Conservation (phyloP, 1,284 basidiomycete species). For the Microbotryum silenes-acaulis region DNA sequence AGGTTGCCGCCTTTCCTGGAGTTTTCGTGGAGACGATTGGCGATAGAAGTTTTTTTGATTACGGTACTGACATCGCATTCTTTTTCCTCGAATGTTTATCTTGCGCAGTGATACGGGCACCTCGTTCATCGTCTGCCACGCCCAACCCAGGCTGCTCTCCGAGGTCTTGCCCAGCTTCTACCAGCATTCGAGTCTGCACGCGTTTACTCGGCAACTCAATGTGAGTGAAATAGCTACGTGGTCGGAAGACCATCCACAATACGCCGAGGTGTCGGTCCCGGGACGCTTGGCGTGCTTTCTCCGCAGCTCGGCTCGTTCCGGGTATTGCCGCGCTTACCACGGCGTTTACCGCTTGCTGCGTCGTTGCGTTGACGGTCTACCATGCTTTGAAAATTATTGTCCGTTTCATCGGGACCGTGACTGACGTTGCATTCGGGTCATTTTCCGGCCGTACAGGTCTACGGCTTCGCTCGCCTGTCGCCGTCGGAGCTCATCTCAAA, state of each 20-base stretch:
- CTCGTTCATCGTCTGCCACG: conserved; percentile 19
- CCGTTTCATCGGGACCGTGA: background rate
- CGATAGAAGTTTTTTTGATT: too few species aligned
- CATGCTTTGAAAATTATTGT: background rate
- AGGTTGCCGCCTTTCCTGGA: too few species aligned
- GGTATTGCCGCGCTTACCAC: too few species aligned
- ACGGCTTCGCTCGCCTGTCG: conserved; percentile 18
- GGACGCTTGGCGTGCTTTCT: too few species aligned
- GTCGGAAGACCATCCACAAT: too few species aligned
- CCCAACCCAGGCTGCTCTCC: conserved; percentile 3
- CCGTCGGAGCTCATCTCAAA: background rate
- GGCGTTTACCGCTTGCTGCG: background rate
- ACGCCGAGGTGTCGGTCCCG: too few species aligned
- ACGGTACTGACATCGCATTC: too few species aligned
- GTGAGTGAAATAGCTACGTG: background rate
- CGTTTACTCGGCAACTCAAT: conserved; percentile 27
- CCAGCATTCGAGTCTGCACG: conserved; percentile 13
- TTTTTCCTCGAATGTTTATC: too few species aligned
- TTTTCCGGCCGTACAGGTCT: conserved; percentile 7
- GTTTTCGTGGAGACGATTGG: too few species aligned
- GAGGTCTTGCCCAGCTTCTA: conserved; percentile 20
- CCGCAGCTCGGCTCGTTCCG: too few species aligned
- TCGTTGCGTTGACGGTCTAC: background rate
- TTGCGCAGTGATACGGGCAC: conserved; percentile 2
- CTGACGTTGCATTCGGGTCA: background rate